Base-by-base conservation (phyloP, 805 yeast genomes). In the Candida schatavii region DNA sequence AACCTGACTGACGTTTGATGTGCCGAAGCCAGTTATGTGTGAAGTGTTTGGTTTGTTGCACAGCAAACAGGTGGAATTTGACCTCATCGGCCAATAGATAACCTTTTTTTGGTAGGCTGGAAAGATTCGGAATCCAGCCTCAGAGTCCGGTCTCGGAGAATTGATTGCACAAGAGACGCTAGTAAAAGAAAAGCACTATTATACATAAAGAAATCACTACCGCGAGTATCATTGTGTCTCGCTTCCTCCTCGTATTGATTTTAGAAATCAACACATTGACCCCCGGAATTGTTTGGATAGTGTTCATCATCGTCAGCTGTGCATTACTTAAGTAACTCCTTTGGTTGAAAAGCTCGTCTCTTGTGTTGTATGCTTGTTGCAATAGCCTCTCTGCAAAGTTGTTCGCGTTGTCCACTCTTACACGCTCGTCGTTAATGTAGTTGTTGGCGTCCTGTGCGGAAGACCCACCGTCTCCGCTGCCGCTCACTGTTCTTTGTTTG, bases 141-240 rank as follows among this genome's bases (percentile, higher is more conserved):
- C n/a, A n/a, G n/a, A n/a, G n/a, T n/a, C n/a, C n/a, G n/a, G n/a
- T n/a, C n/a, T n/a, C n/a, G n/a, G n/a, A n/a, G n/a, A n/a, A n/a
- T n/a, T n/a, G n/a, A n/a, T n/a, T n/a, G n/a, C n/a, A n/a, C n/a
- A n/a, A n/a, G n/a, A n/a, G n/a, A n/a, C n/a, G n/a, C 35, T 22
- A 40, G 15, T 25, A 37, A 37, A 81, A 80, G 52, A 81, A 81
- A 40, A 90, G 61, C 10, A 87, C 59, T 35, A 91, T 54, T 21
- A 90, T 80, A 66, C 98, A 87, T 23, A 77, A 44, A 2, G 88
- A 74, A 23, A 90, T 82, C 39, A 93, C 74, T 3, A 74, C 51
- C 1, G 96, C 91, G 56, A 91, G 64, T n/a, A 91, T 84, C 22
- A 91, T 59, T 18, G 95, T 83, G 61, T 93, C 96, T 43, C 97